Conservation (phyloP, 2,329 filamentous ascomycete species). For the Aspergillaceae sp. region DNA sequence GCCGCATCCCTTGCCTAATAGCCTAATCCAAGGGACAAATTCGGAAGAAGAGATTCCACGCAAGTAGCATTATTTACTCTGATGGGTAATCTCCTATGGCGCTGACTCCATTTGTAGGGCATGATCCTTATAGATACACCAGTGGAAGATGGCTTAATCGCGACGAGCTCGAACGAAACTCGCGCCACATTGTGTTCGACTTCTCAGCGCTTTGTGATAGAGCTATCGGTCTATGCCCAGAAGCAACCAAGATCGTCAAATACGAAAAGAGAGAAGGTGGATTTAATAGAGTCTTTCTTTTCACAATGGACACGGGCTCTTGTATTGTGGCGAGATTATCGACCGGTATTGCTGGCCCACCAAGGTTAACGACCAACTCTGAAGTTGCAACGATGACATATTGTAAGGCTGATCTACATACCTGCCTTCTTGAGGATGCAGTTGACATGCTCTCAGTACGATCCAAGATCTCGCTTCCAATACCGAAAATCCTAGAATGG, state of each 20-base stretch:
- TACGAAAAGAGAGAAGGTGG: slow-evolving; percentile 40
- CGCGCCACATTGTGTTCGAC: slow-evolving; percentile 34
- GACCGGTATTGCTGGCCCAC: slow-evolving; percentile 31
- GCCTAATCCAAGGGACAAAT: not conserved
- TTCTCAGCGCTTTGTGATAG: slow-evolving; percentile 32
- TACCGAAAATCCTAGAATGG: slow-evolving; percentile 19
- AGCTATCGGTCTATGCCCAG: slow-evolving; percentile 28
- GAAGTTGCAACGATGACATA: slow-evolving; percentile 42
- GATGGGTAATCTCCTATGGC: not conserved
- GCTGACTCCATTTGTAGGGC: slow-evolving; percentile 2
- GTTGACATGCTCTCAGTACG: slow-evolving; percentile 10
- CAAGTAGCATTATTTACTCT: not conserved
- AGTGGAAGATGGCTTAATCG: slow-evolving; percentile 31
- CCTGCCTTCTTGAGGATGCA: not conserved
- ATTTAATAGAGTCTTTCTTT: slow-evolving; percentile 39
- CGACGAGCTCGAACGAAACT: slow-evolving; percentile 30
- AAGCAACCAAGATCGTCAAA: slow-evolving; percentile 24
- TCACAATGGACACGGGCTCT: slow-evolving; percentile 32
- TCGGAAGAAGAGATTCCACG: not conserved
- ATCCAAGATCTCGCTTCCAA: slow-evolving; percentile 15
- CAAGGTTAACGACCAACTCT: slow-evolving; percentile 33
- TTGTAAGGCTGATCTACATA: slow-evolving; percentile 20
- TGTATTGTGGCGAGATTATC: slow-evolving; percentile 36
- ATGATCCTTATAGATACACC: slow-evolving; percentile 26
- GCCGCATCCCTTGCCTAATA: not conserved